A percentile compares a stretch with the other conserved stretches of the same genome.
Evolutionary conservation across 352 stramenopile genomes (phyloP).

Genomic region (Phytopythium ostracodes): DNA sequence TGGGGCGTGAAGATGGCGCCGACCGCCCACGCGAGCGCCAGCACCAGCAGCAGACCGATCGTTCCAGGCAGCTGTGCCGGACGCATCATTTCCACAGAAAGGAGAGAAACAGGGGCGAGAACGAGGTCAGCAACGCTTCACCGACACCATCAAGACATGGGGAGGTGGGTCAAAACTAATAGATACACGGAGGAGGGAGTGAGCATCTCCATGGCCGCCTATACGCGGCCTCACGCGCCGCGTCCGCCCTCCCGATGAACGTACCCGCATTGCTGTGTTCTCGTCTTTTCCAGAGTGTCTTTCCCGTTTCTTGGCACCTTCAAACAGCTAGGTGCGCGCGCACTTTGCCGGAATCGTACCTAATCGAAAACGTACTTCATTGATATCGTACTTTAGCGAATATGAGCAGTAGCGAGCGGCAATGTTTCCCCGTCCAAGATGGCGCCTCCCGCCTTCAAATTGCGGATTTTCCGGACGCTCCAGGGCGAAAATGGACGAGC

Average conservation of each 20-base stretch:
- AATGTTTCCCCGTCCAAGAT: not conserved
- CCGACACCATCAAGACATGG: not conserved
- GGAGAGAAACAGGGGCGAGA: not conserved
- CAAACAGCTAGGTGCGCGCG: not conserved
- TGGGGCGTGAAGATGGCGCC: conserved; percentile 67
- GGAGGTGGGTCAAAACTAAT: not conserved
- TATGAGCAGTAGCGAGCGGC: not conserved
- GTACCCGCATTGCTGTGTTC: not conserved
- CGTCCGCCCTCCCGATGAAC: not conserved
- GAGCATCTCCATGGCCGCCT: not conserved
- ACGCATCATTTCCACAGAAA: not conserved
- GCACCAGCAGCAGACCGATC: conserved; percentile 48
- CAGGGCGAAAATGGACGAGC: conserved; percentile 8
- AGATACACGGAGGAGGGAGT: not conserved
- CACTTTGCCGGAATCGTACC: not conserved
- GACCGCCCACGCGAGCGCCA: conserved; percentile 70
- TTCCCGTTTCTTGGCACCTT: not conserved
- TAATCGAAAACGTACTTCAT: not conserved
- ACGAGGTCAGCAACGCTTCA: not conserved
- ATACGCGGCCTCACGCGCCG: not conserved
- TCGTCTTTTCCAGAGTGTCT: not conserved
- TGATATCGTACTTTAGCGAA: not conserved
- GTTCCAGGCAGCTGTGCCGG: conserved; percentile 59
- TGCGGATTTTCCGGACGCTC: not conserved
- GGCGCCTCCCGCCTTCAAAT: conserved; percentile 5